Conservation (phyloP, 2,329 filamentous ascomycete genomes). For the Apiospora saccharicola region DNA sequence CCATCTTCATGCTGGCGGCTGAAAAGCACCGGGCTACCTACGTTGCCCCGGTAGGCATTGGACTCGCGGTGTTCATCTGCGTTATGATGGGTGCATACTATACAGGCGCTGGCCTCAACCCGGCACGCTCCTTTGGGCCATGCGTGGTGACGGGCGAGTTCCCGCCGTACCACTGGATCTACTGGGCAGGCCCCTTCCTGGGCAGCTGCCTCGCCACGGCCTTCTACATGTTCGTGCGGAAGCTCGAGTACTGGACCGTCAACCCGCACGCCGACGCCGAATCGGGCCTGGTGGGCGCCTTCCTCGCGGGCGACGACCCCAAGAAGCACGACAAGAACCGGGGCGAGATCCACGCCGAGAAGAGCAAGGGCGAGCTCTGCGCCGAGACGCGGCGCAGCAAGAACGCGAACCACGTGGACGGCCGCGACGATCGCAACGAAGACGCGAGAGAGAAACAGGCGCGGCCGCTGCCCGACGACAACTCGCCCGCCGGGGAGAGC, state of each 20-base stretch:
- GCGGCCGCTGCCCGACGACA: not conserved
- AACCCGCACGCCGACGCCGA: conserved; percentile 21
- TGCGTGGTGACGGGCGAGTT: conserved; percentile 17
- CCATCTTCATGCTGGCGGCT: conserved; percentile 26
- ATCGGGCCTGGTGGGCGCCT: conserved; percentile 15
- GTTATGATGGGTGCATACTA: conserved; percentile 25
- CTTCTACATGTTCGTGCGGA: conserved; percentile 21
- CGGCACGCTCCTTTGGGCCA: conserved; percentile 23
- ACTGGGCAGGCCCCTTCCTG: conserved; percentile 20
- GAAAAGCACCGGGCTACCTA: conserved; percentile 24
- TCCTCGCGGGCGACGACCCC: conserved; percentile 13
- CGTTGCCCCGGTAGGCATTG: conserved; percentile 22
- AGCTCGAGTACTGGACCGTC: conserved; percentile 25
- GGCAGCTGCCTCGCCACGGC: conserved; percentile 19
- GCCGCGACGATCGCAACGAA: not conserved
- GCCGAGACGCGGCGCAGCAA: not conserved
- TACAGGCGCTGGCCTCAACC: conserved; percentile 18
- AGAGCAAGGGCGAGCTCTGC: not conserved
- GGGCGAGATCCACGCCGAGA: conserved; percentile 17
- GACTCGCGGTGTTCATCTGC: conserved; percentile 20
- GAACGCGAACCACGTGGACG: not conserved
- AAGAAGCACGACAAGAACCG: not conserved
- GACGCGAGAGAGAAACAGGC: not conserved
- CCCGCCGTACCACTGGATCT: conserved; percentile 25
- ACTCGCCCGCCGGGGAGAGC: not conserved